phyloP scores from a whole-genome alignment of 2,329 filamentous ascomycete species.

The Talaromyces albobiverticillius region DNA sequence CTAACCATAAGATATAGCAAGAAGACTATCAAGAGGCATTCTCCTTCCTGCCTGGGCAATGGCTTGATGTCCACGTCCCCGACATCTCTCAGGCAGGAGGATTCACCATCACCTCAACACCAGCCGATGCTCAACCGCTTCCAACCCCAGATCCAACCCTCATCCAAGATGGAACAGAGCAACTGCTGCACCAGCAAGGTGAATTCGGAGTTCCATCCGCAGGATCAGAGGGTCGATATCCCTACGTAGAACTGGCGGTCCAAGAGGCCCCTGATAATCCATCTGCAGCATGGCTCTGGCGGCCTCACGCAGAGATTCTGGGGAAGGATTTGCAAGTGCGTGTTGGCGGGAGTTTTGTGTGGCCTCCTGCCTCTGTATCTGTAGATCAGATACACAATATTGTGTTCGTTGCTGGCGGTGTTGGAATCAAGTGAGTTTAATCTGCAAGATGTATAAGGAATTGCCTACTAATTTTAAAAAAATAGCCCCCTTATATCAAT shows the following conservation, averaged over 20 bases:
- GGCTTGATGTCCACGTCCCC: constrained; percentile 80
- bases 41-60: constrained; percentile 79
- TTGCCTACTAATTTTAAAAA: background rate
- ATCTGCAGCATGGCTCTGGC: constrained; percentile 75
- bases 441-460: background rate
- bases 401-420: constrained; percentile 75
- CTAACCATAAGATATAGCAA: too few species aligned
- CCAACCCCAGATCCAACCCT: constrained; percentile 21
- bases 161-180: constrained; percentile 9
- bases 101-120: constrained; percentile 82
- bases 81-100: constrained; percentile 68
- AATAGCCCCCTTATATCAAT: constrained; percentile 70
- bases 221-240: constrained; percentile 26
- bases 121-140: constrained; percentile 50
- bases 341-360: constrained; percentile 78
- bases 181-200: constrained; percentile 10
- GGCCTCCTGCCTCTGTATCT: constrained; percentile 57
- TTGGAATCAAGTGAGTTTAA: constrained; percentile 68
- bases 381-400: constrained; percentile 52
- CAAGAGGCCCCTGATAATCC: constrained; percentile 70
- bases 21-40: constrained; percentile 26
- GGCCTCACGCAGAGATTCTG: constrained; percentile 53
- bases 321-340: constrained; percentile 62
- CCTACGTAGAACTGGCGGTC: constrained; percentile 74
- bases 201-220: constrained; percentile 22